Base-by-base conservation (phyloP, 768 basidiomycete genomes). In the Tubosaeta sp. region DNA sequence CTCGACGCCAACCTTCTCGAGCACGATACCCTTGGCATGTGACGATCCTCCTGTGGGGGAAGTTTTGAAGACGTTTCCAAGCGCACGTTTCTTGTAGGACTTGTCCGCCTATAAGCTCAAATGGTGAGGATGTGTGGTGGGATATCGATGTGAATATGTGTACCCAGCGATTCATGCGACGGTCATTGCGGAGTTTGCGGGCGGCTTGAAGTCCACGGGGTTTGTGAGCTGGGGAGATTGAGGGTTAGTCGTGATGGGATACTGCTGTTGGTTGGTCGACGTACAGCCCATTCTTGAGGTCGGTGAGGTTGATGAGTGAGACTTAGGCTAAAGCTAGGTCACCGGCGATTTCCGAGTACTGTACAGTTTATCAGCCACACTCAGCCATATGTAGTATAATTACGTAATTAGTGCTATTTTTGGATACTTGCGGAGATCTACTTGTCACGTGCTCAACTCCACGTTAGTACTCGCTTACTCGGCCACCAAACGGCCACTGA, bases 1-100 rank as follows among this genome's bases (percentile, higher is more conserved):
- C 79, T 99, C 96, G 58, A 99, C 95, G 70, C 96, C 96, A 67
- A 99, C 94, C 80, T 99, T 99, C 78, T 99, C 96, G 54, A 99
- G 86, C 53, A 99, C 96, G 69, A 99, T 99, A 60, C 96, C 96
- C 80, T 99, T 99, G 61, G 96, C 96, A 74, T 99, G 96, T 60
- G 96, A 98, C 51, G 94, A 94, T 60, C 96, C 96, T 76, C 94
- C 96, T 55, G 96, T 98, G 42, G 96, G 96, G 29, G 95, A 98
- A 67, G 96, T 98, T 81, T 95, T 96, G 88, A 94, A 99, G 70
- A 96, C 84, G 78, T 98, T 99, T 55, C 96, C 96, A 52, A 99
- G 86, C 52, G 96, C 96, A 68, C 96, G 90, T 77, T 98, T 99
- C 85, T 98, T 99, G 80, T 98, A 99, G 40, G 85, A 77, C 76